These are phyloP conservation scores for Pilobolus umbonatus DNA, from an alignment of 192 early-diverging fungal species.

Conservation along the genomic window DNA sequence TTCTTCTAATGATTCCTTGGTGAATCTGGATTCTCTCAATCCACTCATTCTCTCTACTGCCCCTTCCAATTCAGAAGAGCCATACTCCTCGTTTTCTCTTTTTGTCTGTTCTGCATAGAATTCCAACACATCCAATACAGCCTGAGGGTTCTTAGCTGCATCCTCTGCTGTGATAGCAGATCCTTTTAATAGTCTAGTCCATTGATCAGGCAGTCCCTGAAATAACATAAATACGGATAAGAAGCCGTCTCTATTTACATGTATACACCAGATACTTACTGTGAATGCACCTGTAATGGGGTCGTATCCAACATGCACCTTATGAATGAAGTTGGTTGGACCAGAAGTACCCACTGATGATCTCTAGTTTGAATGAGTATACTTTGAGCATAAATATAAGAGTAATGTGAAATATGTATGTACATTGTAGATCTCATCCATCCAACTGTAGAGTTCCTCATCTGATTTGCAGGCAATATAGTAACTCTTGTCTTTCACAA, in stretches of 20 bases:
- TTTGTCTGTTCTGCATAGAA: constrained; percentile 91
- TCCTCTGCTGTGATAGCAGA: constrained; percentile 96
- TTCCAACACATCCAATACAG: constrained; percentile 95
- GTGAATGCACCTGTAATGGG: constrained; percentile 55
- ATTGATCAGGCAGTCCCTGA: constrained; percentile 89
- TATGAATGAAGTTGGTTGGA: constrained; percentile 84
- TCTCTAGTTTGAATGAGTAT: constrained; percentile 39
- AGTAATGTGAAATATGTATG: not conserved
- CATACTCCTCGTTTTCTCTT: constrained; percentile 46
- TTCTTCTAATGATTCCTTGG: constrained; percentile 32
- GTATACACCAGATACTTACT: constrained; percentile 32
- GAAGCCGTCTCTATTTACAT: not conserved
- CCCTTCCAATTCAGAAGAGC: constrained; percentile 20
- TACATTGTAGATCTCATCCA: constrained; percentile 95
- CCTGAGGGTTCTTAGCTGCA: constrained; percentile 96
- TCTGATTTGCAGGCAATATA: constrained; percentile 91
- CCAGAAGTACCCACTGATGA: constrained; percentile 77
- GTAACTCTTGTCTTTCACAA: constrained; percentile 90
- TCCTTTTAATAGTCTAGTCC: constrained; percentile 87
- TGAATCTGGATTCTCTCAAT: constrained; percentile 50
- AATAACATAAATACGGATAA: constrained; percentile 6
- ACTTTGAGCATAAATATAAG: not conserved
- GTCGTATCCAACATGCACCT: constrained; percentile 74
- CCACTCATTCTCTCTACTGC: constrained; percentile 25
- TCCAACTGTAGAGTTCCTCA: constrained; percentile 97